Evolutionary conservation across 2,329 filamentous ascomycete species (phyloP).

Genomic region (Fusarium ambrosium): DNA sequence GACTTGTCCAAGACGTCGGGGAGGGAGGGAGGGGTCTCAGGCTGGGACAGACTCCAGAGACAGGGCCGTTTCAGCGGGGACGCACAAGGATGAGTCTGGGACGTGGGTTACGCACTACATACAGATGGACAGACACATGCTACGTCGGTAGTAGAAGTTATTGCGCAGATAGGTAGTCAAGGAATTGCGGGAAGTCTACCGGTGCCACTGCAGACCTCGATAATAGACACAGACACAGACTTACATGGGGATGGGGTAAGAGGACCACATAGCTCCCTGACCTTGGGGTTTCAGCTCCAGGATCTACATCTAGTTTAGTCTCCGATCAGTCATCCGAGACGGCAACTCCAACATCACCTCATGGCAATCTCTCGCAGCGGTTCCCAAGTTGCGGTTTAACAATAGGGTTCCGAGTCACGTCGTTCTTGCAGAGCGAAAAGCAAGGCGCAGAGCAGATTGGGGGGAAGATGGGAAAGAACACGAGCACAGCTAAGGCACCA

Average conservation of each 20-base stretch:
- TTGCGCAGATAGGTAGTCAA: background rate
- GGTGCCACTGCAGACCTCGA: background rate
- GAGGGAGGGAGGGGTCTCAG: background rate
- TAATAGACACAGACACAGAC: conserved; percentile 1
- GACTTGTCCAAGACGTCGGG: background rate
- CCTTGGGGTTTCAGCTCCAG: background rate
- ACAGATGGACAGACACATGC: background rate
- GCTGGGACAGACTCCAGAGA: conserved; percentile 5
- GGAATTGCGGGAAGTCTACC: background rate
- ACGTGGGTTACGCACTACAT: background rate
- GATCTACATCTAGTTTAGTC: conserved; percentile 1
- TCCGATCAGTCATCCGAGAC: background rate
- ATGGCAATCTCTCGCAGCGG: background rate
- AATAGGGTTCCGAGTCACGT: background rate
- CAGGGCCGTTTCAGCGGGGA: conserved; percentile 5
- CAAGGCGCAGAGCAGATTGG: background rate
- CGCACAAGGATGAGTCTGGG: background rate
- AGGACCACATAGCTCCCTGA: background rate
- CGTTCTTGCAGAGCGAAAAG: background rate
- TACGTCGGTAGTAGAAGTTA: background rate
- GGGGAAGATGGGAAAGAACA: background rate
- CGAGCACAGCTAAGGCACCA: conserved; percentile 6
- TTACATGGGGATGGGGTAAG: background rate
- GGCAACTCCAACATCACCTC: background rate
- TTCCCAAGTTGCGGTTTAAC: background rate